These are phyloP conservation scores for Aspergillus sp. DNA, from an alignment of 2,329 filamentous ascomycete species.

Conservation along the genomic window DNA sequence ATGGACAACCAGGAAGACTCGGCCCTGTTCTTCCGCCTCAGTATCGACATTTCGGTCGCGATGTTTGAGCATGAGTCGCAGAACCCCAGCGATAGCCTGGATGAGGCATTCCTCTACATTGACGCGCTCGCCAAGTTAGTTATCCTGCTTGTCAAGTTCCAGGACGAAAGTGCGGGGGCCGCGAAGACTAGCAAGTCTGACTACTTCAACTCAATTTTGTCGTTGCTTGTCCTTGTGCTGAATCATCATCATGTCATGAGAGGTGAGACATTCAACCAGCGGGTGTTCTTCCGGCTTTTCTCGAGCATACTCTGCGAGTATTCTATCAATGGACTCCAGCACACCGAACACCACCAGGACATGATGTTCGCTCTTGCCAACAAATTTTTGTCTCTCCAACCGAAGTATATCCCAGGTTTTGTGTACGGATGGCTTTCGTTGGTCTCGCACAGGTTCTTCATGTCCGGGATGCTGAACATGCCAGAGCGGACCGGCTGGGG, in stretches of 20 bases:
- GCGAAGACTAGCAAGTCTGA: conserved; percentile 63
- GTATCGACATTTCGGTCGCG: conserved; percentile 75
- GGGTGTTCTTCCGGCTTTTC: conserved; percentile 88
- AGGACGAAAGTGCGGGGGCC: conserved; percentile 60
- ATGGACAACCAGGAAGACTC: conserved; percentile 75
- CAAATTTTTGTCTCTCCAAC: conserved; percentile 71
- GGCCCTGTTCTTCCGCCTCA: conserved; percentile 73
- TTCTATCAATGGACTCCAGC: conserved; percentile 56
- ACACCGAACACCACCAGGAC: conserved; percentile 62
- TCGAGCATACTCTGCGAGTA: conserved; percentile 80
- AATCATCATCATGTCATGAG: conserved; percentile 81
- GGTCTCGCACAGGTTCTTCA: conserved; percentile 79
- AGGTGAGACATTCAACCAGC: conserved; percentile 79
- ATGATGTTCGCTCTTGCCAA: conserved; percentile 71
- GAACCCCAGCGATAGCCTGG: conserved; percentile 58
- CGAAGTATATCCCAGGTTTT: conserved; percentile 76
- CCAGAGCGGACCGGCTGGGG: conserved; percentile 72
- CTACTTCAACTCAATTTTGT: conserved; percentile 75
- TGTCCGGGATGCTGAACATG: conserved; percentile 72
- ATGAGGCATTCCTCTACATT: conserved; percentile 62
- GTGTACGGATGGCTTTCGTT: conserved; percentile 81
- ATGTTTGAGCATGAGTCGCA: conserved; percentile 72
- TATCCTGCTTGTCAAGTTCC: conserved; percentile 70
- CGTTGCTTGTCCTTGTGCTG: conserved; percentile 75
- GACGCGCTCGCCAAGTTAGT: conserved; percentile 84